Evolutionary conservation across 768 basidiomycete species (phyloP).

Genomic region (Lactarius psammicola): DNA sequence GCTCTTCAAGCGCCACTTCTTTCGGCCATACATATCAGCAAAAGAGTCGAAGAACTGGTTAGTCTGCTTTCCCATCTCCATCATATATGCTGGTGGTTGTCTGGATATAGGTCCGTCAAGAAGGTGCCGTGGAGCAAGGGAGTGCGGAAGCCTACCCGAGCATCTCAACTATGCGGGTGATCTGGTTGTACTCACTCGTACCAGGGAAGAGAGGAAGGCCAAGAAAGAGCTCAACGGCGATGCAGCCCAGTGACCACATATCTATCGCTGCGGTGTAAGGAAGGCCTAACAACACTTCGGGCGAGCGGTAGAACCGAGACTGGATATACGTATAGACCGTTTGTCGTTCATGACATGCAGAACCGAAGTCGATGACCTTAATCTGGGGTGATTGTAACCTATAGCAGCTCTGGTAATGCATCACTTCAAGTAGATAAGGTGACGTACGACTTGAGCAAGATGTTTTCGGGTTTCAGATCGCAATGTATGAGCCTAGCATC

Average conservation of each 20-base stretch:
- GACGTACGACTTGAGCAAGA: constrained; percentile 87
- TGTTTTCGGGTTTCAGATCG: constrained; percentile 98
- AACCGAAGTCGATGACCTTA: constrained; percentile 99
- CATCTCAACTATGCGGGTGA: constrained; percentile 97
- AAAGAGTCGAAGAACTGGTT: constrained; percentile 87
- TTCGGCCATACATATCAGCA: constrained; percentile 71
- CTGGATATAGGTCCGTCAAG: constrained; percentile 41
- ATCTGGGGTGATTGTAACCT: constrained; percentile 97
- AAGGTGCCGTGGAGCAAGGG: constrained; percentile 12
- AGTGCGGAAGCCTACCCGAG: constrained; percentile 67
- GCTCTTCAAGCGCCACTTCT: constrained; percentile 84
- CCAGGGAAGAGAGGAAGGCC: constrained; percentile 97
- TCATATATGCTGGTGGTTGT: constrained; percentile 86
- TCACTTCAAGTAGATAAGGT: constrained; percentile 7
- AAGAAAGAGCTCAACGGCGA: constrained; percentile 96
- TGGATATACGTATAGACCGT: constrained; percentile 99
- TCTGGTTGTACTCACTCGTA: constrained; percentile 98
- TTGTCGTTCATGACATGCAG: constrained; percentile 97
- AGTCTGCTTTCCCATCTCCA: constrained; percentile 95
- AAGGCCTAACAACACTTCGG: constrained; percentile 93
- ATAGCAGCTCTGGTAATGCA: constrained; percentile 23
- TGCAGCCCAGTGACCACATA: constrained; percentile 99
- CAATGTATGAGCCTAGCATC: constrained; percentile 97
- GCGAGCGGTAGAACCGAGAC: constrained; percentile 96
- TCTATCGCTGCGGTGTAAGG: constrained; percentile 95